phyloP scores from a whole-genome alignment of 2,329 filamentous ascomycete species.

The Alternaria arborescens region DNA sequence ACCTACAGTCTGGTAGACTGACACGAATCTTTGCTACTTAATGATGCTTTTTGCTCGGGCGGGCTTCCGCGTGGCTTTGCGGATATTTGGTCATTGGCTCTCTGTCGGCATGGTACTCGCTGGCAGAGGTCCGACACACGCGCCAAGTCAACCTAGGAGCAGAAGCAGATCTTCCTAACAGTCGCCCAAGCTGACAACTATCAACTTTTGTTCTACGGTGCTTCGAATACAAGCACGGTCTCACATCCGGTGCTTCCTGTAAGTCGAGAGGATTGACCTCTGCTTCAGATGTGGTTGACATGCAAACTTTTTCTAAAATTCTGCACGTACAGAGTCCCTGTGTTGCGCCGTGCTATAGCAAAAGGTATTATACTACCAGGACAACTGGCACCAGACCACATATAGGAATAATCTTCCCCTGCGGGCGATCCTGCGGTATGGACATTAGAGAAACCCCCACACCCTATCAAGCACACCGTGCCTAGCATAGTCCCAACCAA shows the following conservation, averaged over 20 bases:
- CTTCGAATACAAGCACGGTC: conserved; percentile 5
- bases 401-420: conserved; percentile 12
- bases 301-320: conserved; percentile 6
- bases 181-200: conserved; percentile 7
- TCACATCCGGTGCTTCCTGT: conserved; percentile 1
- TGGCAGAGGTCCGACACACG: neutral
- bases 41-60: conserved; percentile 15
- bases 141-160: conserved; percentile 6
- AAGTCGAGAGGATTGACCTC: conserved; percentile 1
- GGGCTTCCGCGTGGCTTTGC: conserved; percentile 8
- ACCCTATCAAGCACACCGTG: conserved; percentile 1
- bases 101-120: conserved; percentile 4
- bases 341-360: conserved; percentile 12
- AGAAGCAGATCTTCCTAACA: conserved; percentile 1
- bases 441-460: neutral
- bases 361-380: conserved; percentile 10
- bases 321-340: conserved; percentile 7
- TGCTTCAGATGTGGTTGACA: conserved; percentile 4
- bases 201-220: conserved; percentile 6
- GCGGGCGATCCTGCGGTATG: conserved; percentile 4
- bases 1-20: neutral
- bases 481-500: neutral
- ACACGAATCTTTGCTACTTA: neutral
- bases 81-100: conserved; percentile 7
- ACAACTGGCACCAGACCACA: conserved; percentile 3